A percentile compares a stretch with the other conserved stretches of the same genome.
phyloP scores from a whole-genome alignment of 192 early-diverging fungal species.

The Dissophora ornata region DNA sequence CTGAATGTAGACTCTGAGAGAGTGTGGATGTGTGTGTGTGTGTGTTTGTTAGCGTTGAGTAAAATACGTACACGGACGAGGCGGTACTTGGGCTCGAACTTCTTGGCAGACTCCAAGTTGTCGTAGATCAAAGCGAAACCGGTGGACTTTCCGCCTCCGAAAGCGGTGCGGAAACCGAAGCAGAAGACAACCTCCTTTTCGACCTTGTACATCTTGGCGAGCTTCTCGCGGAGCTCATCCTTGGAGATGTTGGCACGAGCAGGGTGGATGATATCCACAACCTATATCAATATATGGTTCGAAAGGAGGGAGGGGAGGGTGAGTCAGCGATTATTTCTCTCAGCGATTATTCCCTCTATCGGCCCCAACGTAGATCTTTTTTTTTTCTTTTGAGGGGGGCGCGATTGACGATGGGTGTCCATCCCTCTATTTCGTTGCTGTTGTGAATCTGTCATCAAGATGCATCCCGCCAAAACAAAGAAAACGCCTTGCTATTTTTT shows the following conservation, averaged over 20 bases:
- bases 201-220: conserved; percentile 95
- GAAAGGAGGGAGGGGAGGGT: background rate
- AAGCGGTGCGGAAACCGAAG: conserved; percentile 95
- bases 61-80: conserved; percentile 75
- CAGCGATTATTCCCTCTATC: background rate
- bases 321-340: no score
- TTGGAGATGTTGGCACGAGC: conserved; percentile 93
- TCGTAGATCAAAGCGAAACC: conserved; percentile 99
- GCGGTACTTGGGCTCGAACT: conserved; percentile 99
- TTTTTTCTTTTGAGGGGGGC: no score
- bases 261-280: conserved; percentile 96
- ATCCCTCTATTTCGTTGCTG: no score
- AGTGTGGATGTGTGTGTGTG: no score
- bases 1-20: no score
- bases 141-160: conserved; percentile 96
- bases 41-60: no score
- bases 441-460: no score
- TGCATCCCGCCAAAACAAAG: no score
- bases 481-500: no score
- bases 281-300: conserved; percentile 23
- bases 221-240: conserved; percentile 92
- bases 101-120: conserved; percentile 91
- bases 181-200: conserved; percentile 89
- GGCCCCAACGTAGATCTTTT: no score
- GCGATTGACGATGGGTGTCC: conserved; percentile 2